Evolutionary conservation across 2,329 filamentous ascomycete genomes (phyloP).

Genomic region (Xylariaceae sp.): DNA sequence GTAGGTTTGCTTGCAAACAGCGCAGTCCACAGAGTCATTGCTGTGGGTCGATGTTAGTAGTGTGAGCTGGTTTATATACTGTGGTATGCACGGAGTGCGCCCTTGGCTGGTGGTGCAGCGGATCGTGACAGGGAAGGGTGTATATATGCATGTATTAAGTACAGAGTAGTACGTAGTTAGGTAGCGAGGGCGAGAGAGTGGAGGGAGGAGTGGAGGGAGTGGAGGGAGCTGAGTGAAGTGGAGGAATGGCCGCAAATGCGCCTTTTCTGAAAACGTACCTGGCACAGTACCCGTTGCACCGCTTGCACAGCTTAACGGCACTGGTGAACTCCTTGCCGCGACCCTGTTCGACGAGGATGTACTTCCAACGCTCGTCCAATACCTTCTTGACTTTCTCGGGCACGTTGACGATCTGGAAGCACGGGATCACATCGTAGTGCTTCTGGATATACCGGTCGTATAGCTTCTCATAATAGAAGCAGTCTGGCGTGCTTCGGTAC

Average conservation of each 20-base stretch:
- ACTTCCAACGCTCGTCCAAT: constrained; percentile 93
- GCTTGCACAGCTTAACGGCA: constrained; percentile 92
- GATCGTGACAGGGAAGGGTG: neutral
- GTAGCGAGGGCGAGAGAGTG: neutral
- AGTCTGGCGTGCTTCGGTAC: constrained; percentile 78
- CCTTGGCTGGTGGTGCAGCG: neutral
- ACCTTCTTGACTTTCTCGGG: constrained; percentile 93
- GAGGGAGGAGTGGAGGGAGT: constrained; percentile 2
- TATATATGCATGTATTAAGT: neutral
- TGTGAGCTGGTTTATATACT: constrained; percentile 12
- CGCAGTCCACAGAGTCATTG: constrained; percentile 93
- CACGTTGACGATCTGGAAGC: constrained; percentile 88
- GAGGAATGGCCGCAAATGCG: constrained; percentile 12
- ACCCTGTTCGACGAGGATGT: constrained; percentile 87
- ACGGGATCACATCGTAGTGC: constrained; percentile 94
- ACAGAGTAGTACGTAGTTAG: neutral
- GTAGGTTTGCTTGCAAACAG: constrained; percentile 89
- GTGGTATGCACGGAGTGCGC: constrained; percentile 17
- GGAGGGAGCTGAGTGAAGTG: constrained; percentile 9
- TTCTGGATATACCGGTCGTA: constrained; percentile 98
- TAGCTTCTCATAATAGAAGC: constrained; percentile 95
- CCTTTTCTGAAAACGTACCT: constrained; percentile 54
- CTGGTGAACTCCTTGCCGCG: constrained; percentile 93
- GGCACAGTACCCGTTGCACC: constrained; percentile 85
- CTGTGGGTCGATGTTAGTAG: constrained; percentile 40